Percentiles rank a stretch among this genome's conserved stretches.
Conservation (phyloP, 2,329 filamentous ascomycete genomes). For the Paecilomyces dactylethromorphus region DNA sequence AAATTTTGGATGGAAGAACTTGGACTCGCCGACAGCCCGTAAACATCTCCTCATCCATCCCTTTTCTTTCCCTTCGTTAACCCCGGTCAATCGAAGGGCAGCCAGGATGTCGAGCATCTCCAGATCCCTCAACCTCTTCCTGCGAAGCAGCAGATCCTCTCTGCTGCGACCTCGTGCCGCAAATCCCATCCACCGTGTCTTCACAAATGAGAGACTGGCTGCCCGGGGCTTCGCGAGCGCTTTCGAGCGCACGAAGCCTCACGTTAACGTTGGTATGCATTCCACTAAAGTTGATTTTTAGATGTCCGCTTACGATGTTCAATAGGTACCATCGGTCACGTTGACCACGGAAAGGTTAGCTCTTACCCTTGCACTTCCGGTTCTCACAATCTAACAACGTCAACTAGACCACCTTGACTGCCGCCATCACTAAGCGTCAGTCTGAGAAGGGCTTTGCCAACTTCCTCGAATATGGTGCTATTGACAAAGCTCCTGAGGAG, state of each 20-base stretch:
- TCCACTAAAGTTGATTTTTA: neutral
- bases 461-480: constrained; percentile 95
- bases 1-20: constrained; percentile 28
- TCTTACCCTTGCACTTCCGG: constrained; percentile 3
- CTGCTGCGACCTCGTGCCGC: constrained; percentile 60
- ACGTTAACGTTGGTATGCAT: constrained; percentile 86
- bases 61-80: constrained; percentile 15
- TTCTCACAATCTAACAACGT: constrained; percentile 9
- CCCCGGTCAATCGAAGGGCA: constrained; percentile 21
- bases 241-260: constrained; percentile 88
- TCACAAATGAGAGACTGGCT: constrained; percentile 38
- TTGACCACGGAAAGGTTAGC: constrained; percentile 96
- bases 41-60: constrained; percentile 17
- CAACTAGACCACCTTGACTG: constrained; percentile 85
- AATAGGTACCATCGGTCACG: constrained; percentile 90
- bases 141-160: constrained; percentile 73
- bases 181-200: constrained; percentile 65
- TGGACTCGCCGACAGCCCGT: constrained; percentile 11
- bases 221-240: constrained; percentile 53
- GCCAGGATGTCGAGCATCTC: constrained; percentile 73
- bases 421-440: constrained; percentile 97
- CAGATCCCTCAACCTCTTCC: constrained; percentile 68
- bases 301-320: constrained; percentile 1
- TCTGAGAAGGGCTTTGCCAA: constrained; percentile 87
- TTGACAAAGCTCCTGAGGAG: constrained; percentile 99